Percentiles rank a stretch among this genome's conserved stretches.
Evolutionary conservation across 305 asterid genomes (phyloP).

Genomic region (Coffea humblotiana): DNA sequence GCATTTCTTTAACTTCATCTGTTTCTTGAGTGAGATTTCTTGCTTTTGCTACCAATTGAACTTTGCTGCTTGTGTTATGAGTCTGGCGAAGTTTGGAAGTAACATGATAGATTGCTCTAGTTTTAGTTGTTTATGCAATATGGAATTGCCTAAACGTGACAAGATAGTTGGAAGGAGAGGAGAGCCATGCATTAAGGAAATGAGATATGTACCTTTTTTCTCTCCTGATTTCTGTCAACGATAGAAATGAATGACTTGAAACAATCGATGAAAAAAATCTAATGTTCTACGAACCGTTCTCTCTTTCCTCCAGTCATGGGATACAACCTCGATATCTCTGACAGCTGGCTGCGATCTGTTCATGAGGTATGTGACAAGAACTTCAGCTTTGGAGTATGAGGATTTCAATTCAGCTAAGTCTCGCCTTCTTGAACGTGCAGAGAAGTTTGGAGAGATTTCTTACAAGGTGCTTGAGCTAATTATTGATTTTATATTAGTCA

Average conservation of each 20-base stretch:
- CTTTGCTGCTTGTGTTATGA: neutral
- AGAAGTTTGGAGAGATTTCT: constrained; percentile 93
- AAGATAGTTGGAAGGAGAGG: neutral
- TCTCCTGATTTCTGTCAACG: neutral
- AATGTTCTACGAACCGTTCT: constrained; percentile 9
- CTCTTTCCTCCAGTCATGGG: constrained; percentile 74
- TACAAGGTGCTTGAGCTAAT: constrained; percentile 48
- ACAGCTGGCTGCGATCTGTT: constrained; percentile 92
- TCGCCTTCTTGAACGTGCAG: constrained; percentile 89
- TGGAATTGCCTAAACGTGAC: neutral
- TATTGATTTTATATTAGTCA: neutral
- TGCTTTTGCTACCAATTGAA: neutral
- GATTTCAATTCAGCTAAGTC: constrained; percentile 84
- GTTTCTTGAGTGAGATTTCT: neutral
- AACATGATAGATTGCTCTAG: neutral
- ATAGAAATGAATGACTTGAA: neutral
- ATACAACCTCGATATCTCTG: constrained; percentile 85
- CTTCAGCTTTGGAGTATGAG: constrained; percentile 85
- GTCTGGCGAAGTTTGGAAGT: neutral
- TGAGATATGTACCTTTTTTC: neutral
- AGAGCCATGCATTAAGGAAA: neutral
- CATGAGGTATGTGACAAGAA: constrained; percentile 92
- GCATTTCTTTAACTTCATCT: neutral
- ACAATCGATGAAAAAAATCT: constrained; percentile 1
- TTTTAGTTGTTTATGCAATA: neutral